These are phyloP conservation scores for Iberis amara DNA, from an alignment of 441 rosid genomes.

Conservation along the genomic window DNA sequence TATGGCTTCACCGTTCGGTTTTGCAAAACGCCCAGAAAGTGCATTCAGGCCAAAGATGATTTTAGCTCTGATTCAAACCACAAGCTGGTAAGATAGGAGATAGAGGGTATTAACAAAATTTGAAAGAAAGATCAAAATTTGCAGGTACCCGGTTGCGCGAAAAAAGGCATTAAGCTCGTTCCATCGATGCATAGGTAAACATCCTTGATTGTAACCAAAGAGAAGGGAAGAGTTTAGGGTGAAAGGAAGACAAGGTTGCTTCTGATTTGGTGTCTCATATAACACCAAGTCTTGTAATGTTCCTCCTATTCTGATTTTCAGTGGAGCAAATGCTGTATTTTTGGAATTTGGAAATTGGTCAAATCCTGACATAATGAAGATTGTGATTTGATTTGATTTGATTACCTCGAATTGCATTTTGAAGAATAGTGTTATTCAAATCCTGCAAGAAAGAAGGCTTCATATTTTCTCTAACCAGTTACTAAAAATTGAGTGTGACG, in stretches of 20 bases:
- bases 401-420: slow-evolving; percentile 75
- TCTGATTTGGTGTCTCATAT: slow-evolving; percentile 52
- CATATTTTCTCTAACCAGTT: not conserved
- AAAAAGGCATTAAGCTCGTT: slow-evolving; percentile 77
- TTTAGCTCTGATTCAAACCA: slow-evolving; percentile 50
- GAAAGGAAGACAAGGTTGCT: slow-evolving; percentile 61
- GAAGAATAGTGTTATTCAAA: slow-evolving; percentile 49
- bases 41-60: slow-evolving; percentile 85
- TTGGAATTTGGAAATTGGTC: not conserved
- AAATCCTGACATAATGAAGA: not conserved
- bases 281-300: slow-evolving; percentile 78
- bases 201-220: slow-evolving; percentile 78
- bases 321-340: slow-evolving; percentile 71
- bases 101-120: not conserved
- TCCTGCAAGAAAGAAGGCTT: slow-evolving; percentile 48
- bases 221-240: slow-evolving; percentile 43
- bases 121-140: not conserved
- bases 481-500: not conserved
- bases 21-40: slow-evolving; percentile 50
- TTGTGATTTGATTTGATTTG: not conserved
- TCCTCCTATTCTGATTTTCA: slow-evolving; percentile 93
- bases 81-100: not conserved
- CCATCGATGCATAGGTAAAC: slow-evolving; percentile 79
- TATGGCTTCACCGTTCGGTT: slow-evolving; percentile 42
- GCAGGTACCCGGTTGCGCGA: slow-evolving; percentile 52